phyloP scores from a whole-genome alignment of 1,284 basidiomycete genomes.

The Ganoderma leucocontextum region DNA sequence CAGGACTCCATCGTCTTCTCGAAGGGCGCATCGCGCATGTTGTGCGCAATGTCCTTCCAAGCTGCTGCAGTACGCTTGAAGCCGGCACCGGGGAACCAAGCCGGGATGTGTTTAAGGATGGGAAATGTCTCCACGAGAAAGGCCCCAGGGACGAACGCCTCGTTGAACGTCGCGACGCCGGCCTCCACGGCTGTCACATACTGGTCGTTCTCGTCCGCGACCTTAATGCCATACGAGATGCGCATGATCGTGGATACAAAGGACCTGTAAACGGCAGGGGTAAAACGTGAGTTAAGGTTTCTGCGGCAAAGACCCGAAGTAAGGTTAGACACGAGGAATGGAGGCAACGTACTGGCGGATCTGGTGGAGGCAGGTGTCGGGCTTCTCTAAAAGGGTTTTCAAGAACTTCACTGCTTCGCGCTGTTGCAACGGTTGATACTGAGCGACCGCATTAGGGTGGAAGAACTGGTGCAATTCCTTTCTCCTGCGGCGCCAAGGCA shows the following conservation, averaged over 20 bases:
- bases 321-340: not conserved
- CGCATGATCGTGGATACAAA: conserved; percentile 15
- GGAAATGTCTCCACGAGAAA: conserved; percentile 18
- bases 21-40: conserved; percentile 11
- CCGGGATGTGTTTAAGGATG: not conserved
- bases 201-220: conserved; percentile 11
- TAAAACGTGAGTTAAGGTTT: not conserved
- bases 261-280: not conserved
- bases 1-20: conserved; percentile 12
- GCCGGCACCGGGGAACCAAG: conserved; percentile 8
- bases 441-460: conserved; percentile 16
- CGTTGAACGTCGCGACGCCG: not conserved
- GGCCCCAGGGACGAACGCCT: conserved; percentile 10
- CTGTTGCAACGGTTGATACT: conserved; percentile 15
- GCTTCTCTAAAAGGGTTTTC: conserved; percentile 9
- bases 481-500: conserved; percentile 16
- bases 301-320: too few species aligned
- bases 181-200: conserved; percentile 8
- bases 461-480: conserved; percentile 19
- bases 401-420: conserved; percentile 16
- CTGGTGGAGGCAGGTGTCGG: conserved; percentile 13
- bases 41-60: not conserved
- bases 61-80: conserved; percentile 10
- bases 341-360: conserved; percentile 21
- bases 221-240: conserved; percentile 15